A percentile compares a stretch with the other conserved stretches of the same genome.
These are phyloP conservation scores for Potentilla sterilis DNA, from an alignment of 306 rosid species.

Conservation along the genomic window DNA sequence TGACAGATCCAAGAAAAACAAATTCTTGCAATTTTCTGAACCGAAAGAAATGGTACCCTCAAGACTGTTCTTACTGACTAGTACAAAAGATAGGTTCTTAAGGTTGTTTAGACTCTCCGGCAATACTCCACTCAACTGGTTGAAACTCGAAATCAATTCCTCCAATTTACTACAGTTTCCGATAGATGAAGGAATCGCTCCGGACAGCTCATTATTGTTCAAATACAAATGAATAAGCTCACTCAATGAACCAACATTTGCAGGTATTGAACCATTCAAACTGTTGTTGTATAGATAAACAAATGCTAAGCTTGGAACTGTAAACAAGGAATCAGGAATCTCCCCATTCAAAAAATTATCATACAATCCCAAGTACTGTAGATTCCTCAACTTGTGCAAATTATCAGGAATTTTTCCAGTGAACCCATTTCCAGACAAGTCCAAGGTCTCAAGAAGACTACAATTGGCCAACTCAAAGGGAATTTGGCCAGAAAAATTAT, in stretches of 20 bases:
- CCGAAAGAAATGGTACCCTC: conserved; percentile 60
- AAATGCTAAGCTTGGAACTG: conserved; percentile 30
- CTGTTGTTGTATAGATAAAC: conserved; percentile 39
- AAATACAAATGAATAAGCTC: conserved; percentile 33
- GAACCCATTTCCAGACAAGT: conserved; percentile 41
- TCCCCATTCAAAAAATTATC: conserved; percentile 38
- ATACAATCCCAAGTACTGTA: conserved; percentile 33
- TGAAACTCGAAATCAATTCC: conserved; percentile 36
- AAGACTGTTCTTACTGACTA: conserved; percentile 38
- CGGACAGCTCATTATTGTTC: conserved; percentile 40
- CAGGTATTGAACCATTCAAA: conserved; percentile 58
- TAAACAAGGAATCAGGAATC: conserved; percentile 52
- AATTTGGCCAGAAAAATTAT: conserved; percentile 42
- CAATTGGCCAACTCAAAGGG: conserved; percentile 48
- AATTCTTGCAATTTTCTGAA: conserved; percentile 37
- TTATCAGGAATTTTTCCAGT: conserved; percentile 49
- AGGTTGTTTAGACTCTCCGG: conserved; percentile 55
- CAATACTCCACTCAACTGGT: conserved; percentile 47
- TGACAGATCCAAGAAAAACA: conserved; percentile 52
- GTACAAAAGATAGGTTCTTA: conserved; percentile 32
- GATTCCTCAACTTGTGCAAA: conserved; percentile 30
- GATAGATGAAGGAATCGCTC: conserved; percentile 63
- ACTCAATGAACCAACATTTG: conserved; percentile 48
- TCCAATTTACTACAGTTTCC: conserved; percentile 52
- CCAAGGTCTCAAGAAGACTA: conserved; percentile 38